Percentiles rank a stretch among this genome's conserved stretches.
phyloP scores from a whole-genome alignment of 2,329 filamentous ascomycete species.

The Sporothrix mexicana region DNA sequence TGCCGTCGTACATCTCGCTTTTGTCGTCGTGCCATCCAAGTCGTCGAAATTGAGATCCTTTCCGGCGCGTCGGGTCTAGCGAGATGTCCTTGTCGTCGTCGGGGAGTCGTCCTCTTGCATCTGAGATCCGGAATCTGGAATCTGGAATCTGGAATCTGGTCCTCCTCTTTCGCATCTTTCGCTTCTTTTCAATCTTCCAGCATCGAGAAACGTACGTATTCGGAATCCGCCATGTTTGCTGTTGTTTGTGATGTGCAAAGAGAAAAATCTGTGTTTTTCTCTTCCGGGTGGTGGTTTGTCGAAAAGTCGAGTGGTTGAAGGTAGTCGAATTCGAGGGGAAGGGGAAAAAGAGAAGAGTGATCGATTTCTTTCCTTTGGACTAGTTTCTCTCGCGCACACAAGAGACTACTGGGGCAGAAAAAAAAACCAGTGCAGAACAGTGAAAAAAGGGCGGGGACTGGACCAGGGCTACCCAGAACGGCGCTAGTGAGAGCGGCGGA shows the following conservation, averaged over 20 bases:
- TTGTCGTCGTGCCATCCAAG: neutral
- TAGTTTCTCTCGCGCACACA: slow-evolving; percentile 23
- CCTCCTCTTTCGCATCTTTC: neutral
- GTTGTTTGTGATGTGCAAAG: slow-evolving; percentile 41
- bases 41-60: neutral
- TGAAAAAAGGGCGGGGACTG: slow-evolving; percentile 6
- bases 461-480: slow-evolving; percentile 7
- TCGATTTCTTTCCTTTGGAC: slow-evolving; percentile 25
- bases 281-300: slow-evolving; percentile 35
- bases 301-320: slow-evolving; percentile 29
- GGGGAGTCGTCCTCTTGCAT: neutral
- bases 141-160: neutral
- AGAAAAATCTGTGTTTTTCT: slow-evolving; percentile 26
- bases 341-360: slow-evolving; percentile 18
- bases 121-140: neutral
- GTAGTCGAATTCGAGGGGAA: slow-evolving; percentile 13
- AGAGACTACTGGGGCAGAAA: neutral
- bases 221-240: slow-evolving; percentile 76
- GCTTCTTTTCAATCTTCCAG: neutral
- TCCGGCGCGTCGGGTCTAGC: neutral
- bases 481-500: slow-evolving; percentile 26
- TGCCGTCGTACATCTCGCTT: neutral
- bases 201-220: slow-evolving; percentile 43
- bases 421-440: slow-evolving; percentile 22
- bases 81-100: neutral